phyloP scores from a whole-genome alignment of 352 stramenopile genomes.

The Pythium dissotocum region DNA sequence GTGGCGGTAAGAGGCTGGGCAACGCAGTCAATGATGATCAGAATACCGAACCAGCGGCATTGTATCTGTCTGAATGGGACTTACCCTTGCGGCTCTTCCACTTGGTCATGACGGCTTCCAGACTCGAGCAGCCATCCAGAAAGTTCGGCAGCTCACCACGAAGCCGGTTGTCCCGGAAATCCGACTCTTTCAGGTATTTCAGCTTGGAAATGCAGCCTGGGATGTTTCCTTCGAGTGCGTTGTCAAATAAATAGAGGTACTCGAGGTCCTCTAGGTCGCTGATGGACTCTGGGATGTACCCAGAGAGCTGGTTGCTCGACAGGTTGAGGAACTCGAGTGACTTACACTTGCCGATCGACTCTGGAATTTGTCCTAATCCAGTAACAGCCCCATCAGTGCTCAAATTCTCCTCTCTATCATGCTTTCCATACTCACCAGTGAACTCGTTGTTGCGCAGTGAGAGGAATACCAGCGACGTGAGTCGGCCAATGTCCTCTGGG shows the following conservation, averaged over 20 bases:
- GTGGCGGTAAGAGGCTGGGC: slow-evolving; percentile 64
- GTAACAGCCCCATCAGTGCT: not conserved
- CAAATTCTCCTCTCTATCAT: not conserved
- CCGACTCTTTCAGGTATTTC: slow-evolving; percentile 79
- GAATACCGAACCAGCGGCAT: not conserved
- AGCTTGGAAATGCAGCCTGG: slow-evolving; percentile 65
- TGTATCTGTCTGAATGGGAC: not conserved
- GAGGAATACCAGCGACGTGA: slow-evolving; percentile 77
- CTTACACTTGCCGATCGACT: slow-evolving; percentile 70
- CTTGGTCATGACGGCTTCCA: slow-evolving; percentile 81
- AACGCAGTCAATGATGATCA: not conserved
- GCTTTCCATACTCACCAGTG: slow-evolving; percentile 20
- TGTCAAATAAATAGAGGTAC: slow-evolving; percentile 89
- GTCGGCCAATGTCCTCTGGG: slow-evolving; percentile 55
- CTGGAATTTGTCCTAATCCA: slow-evolving; percentile 49
- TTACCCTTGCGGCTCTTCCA: slow-evolving; percentile 80
- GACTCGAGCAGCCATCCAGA: slow-evolving; percentile 72
- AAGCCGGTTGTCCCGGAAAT: slow-evolving; percentile 80
- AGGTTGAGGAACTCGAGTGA: slow-evolving; percentile 85
- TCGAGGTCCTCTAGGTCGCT: slow-evolving; percentile 77
- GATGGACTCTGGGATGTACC: slow-evolving; percentile 64
- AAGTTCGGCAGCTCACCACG: slow-evolving; percentile 80
- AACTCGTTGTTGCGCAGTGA: slow-evolving; percentile 87
- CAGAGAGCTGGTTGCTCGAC: slow-evolving; percentile 78
- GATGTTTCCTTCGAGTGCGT: slow-evolving; percentile 66